A percentile compares a stretch with the other conserved stretches of the same genome.
These are phyloP conservation scores for Haberlea rhodopensis DNA, from an alignment of 257 asterid genomes.

Conservation along the genomic window DNA sequence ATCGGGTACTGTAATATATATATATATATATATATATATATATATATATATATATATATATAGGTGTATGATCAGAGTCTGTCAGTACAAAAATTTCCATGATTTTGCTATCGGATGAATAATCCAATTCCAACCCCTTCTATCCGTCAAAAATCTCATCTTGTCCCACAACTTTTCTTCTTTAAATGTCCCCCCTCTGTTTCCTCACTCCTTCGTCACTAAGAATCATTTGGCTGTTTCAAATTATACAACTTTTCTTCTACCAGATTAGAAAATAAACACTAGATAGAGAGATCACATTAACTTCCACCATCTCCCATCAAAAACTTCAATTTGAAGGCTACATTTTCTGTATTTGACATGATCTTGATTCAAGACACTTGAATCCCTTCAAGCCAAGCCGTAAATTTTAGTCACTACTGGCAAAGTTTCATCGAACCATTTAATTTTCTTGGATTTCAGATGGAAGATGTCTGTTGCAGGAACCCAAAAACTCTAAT, in stretches of 20 bases:
- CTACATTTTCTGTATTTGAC: constrained; percentile 1
- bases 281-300: background rate
- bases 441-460: background rate
- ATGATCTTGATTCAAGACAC: constrained; percentile 25
- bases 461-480: constrained; percentile 47
- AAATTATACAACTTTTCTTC: background rate
- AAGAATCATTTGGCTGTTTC: too few relatives aligned
- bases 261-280: too few relatives aligned
- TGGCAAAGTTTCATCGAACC: background rate
- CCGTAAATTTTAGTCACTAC: constrained; percentile 10
- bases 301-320: constrained; percentile 1
- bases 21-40: too few relatives aligned
- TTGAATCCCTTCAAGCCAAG: constrained; percentile 17
- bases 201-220: constrained; percentile 25
- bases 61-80: too few relatives aligned
- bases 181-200: constrained; percentile 12
- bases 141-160: too few relatives aligned
- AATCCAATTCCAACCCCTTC: background rate
- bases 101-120: background rate
- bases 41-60: too few relatives aligned
- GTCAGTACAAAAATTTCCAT: too few relatives aligned
- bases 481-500: constrained; percentile 34
- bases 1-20: too few relatives aligned
- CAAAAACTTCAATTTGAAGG: background rate
- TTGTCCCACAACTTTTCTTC: too few relatives aligned